phyloP scores from a whole-genome alignment of 306 rosid species.

The Neltuma alba region DNA sequence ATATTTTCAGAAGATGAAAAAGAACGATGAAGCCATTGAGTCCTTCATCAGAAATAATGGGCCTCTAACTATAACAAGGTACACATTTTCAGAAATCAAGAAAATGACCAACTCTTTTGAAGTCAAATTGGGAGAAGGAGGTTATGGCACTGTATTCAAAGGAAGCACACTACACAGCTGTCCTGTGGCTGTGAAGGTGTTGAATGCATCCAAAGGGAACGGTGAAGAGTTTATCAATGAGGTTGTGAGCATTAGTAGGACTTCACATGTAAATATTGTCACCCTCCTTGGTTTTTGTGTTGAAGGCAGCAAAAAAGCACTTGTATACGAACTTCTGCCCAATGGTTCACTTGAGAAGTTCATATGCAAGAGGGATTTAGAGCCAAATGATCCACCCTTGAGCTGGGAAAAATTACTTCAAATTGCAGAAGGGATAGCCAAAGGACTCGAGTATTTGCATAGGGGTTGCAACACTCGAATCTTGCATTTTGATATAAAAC shows the following conservation, averaged over 20 bases:
- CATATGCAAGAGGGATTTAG: conserved; percentile 10
- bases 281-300: conserved; percentile 51
- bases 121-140: conserved; percentile 51
- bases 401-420: conserved; percentile 37
- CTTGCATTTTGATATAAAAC: conserved; percentile 55
- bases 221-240: conserved; percentile 49
- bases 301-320: conserved; percentile 40
- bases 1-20: not conserved
- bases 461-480: conserved; percentile 51
- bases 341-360: conserved; percentile 59
- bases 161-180: conserved; percentile 29
- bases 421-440: conserved; percentile 43
- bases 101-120: conserved; percentile 50
- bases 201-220: conserved; percentile 37
- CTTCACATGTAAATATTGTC: conserved; percentile 50
- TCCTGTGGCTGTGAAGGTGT: conserved; percentile 49
- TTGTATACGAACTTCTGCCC: conserved; percentile 52
- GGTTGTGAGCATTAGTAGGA: conserved; percentile 43
- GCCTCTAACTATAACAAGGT: conserved; percentile 31
- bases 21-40: conserved; percentile 34
- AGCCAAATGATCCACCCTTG: conserved; percentile 10
- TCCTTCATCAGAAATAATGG: conserved; percentile 32
- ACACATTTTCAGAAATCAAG: conserved; percentile 39
- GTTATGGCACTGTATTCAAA: conserved; percentile 50
- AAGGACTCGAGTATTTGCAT: conserved; percentile 52